phyloP scores from a whole-genome alignment of 2,329 filamentous ascomycete species.

The Sodiomyces alkalinus region DNA sequence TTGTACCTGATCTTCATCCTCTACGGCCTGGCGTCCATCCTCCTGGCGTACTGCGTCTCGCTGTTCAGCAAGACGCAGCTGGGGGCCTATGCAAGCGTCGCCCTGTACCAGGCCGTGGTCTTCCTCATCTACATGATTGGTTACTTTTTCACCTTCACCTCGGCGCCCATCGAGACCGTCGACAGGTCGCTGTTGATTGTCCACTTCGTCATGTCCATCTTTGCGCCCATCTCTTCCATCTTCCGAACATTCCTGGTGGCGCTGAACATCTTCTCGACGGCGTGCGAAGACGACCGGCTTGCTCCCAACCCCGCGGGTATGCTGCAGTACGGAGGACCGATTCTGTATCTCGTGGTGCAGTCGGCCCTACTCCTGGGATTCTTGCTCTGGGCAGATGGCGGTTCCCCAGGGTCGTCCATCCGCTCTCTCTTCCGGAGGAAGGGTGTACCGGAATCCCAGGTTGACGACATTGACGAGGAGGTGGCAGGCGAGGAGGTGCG shows the following conservation, averaged over 20 bases:
- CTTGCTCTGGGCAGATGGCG: constrained; percentile 69
- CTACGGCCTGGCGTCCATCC: constrained; percentile 63
- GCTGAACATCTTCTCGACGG: constrained; percentile 70
- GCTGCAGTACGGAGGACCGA: constrained; percentile 65
- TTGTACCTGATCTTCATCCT: constrained; percentile 49
- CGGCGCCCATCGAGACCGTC: constrained; percentile 42
- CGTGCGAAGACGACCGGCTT: constrained; percentile 52
- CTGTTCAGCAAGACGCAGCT: constrained; percentile 67
- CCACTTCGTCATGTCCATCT: constrained; percentile 58
- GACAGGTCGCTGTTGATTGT: constrained; percentile 31
- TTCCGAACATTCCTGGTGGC: constrained; percentile 60
- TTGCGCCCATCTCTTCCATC: constrained; percentile 66
- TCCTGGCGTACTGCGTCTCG: constrained; percentile 69
- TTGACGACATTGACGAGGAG: constrained; percentile 35
- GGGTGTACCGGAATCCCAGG: constrained; percentile 3
- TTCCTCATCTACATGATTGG: constrained; percentile 59
- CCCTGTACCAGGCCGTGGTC: constrained; percentile 57
- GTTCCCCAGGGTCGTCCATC: constrained; percentile 38
- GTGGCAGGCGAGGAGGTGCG: constrained; percentile 49
- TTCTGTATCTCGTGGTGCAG: constrained; percentile 69
- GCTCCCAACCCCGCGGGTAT: constrained; percentile 56
- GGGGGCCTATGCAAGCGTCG: constrained; percentile 70
- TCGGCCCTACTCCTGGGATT: constrained; percentile 53
- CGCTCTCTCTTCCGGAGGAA: constrained; percentile 19
- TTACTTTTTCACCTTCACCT: constrained; percentile 60